These are phyloP conservation scores for Phytophthora citrophthora DNA, from an alignment of 352 stramenopile genomes.

Conservation along the genomic window DNA sequence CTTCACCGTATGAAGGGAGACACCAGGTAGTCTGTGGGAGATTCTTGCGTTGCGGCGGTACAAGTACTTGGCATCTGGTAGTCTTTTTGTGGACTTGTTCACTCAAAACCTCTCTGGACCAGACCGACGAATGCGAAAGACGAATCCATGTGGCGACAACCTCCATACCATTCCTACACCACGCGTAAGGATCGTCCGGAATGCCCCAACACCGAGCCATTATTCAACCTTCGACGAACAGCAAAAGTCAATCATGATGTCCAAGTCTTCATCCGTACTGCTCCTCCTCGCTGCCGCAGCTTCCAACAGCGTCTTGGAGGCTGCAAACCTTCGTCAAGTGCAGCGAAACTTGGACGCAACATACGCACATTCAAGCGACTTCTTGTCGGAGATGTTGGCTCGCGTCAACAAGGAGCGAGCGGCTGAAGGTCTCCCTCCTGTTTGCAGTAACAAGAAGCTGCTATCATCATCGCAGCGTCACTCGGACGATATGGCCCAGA, in stretches of 20 bases:
- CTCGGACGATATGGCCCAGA: slow-evolving; percentile 43
- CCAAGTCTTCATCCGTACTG: slow-evolving; percentile 9
- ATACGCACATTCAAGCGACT: slow-evolving; percentile 23
- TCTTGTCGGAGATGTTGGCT: slow-evolving; percentile 35
- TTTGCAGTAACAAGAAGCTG: slow-evolving; percentile 49
- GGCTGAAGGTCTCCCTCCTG: slow-evolving; percentile 26
- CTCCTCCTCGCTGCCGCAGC: slow-evolving; percentile 6
- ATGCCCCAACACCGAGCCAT: slow-evolving; percentile 1
- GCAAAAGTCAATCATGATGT: slow-evolving; percentile 4
- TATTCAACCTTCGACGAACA: slow-evolving; percentile 8
- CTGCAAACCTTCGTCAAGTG: slow-evolving; percentile 21
- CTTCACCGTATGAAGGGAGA: slow-evolving; percentile 7
- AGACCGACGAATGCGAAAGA: slow-evolving; percentile 20
- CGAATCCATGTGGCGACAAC: slow-evolving; percentile 14
- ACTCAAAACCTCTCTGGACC: neutral
- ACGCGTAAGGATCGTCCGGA: neutral
- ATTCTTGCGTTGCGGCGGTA: slow-evolving; percentile 3
- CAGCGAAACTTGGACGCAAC: slow-evolving; percentile 29
- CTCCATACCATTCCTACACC: slow-evolving; percentile 10
- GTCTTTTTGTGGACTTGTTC: slow-evolving; percentile 4
- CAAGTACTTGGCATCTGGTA: slow-evolving; percentile 12
- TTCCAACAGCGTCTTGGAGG: slow-evolving; percentile 2
- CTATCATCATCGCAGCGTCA: slow-evolving; percentile 26
- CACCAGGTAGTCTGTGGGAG: slow-evolving; percentile 1
- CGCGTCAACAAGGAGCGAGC: slow-evolving; percentile 52